Conservation (phyloP, 2,329 filamentous ascomycete species). For the Lasiodiplodia sp. region DNA sequence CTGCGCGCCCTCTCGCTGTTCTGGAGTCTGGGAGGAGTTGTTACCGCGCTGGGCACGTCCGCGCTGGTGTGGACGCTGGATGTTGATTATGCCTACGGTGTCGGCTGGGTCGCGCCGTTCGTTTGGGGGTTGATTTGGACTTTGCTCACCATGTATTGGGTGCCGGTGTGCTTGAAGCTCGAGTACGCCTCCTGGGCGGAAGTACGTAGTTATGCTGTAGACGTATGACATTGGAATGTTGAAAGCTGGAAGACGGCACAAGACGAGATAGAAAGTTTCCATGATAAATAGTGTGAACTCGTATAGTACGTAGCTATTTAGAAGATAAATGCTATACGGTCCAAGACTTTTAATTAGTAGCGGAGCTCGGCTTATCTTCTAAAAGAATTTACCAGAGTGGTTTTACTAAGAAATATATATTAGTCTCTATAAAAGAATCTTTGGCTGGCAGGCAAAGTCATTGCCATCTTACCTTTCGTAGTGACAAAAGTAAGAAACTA, state of each 20-base stretch:
- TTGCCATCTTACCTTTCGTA: too few species aligned
- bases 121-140: not conserved
- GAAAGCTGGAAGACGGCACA: not conserved
- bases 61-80: conserved; percentile 1
- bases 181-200: conserved; percentile 1
- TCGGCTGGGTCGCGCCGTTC: not conserved
- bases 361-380: not conserved
- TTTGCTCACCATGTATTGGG: not conserved
- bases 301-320: not conserved
- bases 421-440: not conserved
- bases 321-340: not conserved
- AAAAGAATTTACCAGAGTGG: not conserved
- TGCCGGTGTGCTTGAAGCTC: not conserved
- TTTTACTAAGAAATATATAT: not conserved
- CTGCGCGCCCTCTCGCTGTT: conserved; percentile 9
- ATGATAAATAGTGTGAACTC: not conserved
- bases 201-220: not conserved
- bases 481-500: too few species aligned
- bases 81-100: not conserved
- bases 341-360: not conserved
- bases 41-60: not conserved
- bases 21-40: not conserved
- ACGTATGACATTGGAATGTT: not conserved
- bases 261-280: not conserved
- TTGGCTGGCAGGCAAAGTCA: too few species aligned